Base-by-base conservation (phyloP, 345 rosid genomes). In the Brassica cretica region DNA sequence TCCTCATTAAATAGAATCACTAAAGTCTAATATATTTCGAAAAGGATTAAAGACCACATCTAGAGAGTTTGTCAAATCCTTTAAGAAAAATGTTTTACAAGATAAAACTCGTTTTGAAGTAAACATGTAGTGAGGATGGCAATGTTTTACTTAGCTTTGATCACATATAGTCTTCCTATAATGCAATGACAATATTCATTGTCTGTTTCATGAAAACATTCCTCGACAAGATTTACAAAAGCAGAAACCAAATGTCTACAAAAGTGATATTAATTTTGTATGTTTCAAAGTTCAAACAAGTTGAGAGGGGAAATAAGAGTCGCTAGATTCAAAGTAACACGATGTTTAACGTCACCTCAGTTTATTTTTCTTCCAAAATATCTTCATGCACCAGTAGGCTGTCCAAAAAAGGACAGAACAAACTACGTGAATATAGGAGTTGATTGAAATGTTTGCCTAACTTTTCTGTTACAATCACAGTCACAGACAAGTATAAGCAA, bases 371-470 rank as follows among this genome's bases (percentile, higher is more conserved):
- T 15, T 35, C 53, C 68, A 41, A 19, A 65, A 55, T 78, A 56
- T 72, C 37, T 29, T 39, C 24, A 53, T 53, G 49, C 25, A 56
- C 41, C 25, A 27, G 30, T 63, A 32, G 51, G 2, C 51, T 10
- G 37, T 21, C 69, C 53, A 69, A 33, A 69, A 21, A 33, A 58
- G 19, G 35, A 46, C 67, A 65, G 29, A 70, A 70, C 21, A 51
- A 69, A 76, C 19, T 14, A 60, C 61, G 63, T 76, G 53, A 53
- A 24, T 24, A 25, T 66, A 39, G 21, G 30, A 60, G 62, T 24
- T 60, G 80, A 70, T 55, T 27, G 66, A 25, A 11, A 77, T 65
- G 76, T 71, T 77, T 71, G 53, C 81, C 76, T 16, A 77, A 78
- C 72, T 37, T 24, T 39, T 39, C 24, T 14, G 37, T 78, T 4